Conservation (phyloP, 768 basidiomycete species). For the Harrya chromipes region DNA sequence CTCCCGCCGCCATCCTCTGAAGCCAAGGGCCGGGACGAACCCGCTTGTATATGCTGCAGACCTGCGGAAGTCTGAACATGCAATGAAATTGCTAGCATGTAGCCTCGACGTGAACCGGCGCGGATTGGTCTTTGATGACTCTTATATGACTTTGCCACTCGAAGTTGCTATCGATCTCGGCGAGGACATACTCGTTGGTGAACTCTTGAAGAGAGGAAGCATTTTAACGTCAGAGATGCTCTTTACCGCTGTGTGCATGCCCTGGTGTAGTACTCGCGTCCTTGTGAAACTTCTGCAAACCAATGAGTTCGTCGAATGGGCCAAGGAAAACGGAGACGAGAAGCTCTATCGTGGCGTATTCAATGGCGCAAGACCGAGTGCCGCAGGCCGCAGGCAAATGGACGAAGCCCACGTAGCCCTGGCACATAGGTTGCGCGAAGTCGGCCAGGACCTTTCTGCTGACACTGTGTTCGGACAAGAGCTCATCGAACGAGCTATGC, state of each 20-base stretch:
- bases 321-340: too few relatives aligned
- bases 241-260: not conserved
- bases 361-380: too few relatives aligned
- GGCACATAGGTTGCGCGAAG: too few relatives aligned
- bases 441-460: too few relatives aligned
- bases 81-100: not conserved
- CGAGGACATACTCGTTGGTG: not conserved
- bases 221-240: not conserved
- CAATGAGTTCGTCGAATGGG: not conserved
- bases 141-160: not conserved
- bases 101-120: not conserved
- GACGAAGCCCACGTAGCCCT: too few relatives aligned
- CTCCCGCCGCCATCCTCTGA: not conserved
- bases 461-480: too few relatives aligned
- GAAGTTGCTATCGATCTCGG: not conserved
- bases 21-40: constrained; percentile 1
- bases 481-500: too few relatives aligned
- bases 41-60: constrained; percentile 5
- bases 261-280: not conserved
- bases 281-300: not conserved
- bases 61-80: not conserved
- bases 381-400: too few relatives aligned
- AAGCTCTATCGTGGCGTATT: too few relatives aligned
- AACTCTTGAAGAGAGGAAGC: not conserved
- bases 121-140: not conserved